Base-by-base conservation (phyloP, 2,329 filamentous ascomycete genomes). In the Emmonsia crescens region DNA sequence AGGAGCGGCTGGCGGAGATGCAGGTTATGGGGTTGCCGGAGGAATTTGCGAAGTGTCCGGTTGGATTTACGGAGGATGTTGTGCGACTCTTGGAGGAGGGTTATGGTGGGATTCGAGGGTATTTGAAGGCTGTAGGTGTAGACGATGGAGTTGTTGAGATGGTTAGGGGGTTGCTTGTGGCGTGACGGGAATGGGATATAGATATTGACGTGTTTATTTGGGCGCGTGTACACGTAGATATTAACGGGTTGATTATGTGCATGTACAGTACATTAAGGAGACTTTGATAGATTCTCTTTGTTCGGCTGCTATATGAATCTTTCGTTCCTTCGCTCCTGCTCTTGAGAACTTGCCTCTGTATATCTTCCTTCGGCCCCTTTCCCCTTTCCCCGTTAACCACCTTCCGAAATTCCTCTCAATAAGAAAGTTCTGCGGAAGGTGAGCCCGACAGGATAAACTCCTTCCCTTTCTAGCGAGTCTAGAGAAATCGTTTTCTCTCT, bases 41-140 rank as follows among this genome's bases (percentile, higher is more conserved):
- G n/a, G 83, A 85, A 2, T 96, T 91, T 79, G 87, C 83, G 0
- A 78, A 80, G 27, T 89, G 88, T 66, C 83, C 85, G 2, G 72
- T 75, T 4, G 81, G 83, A 2, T 86, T 92, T 76, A 85, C 90
- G n/a, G 67, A 71, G 19, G 78, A 77, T 12, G 79, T 91, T 3
- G 73, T 79, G 33, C 70, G 67, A 19, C 84, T 89, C 70, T 73
- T 96, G 5, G 70, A 82, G 1, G 72, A 77, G 3, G 79, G 75
- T 59, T 88, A 91, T 72, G 88, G 88, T 0, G 85, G 88, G 1
- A 76, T 91, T 0, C 75, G 83, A 40, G 73, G 70, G 10, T 96
- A 95, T 74, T 74, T 93, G 61, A 77, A 81, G 62, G 72, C 72
- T 1, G 85, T 88, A 69, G 88, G 87, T 0, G 82, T 89, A 63